Evolutionary conservation across 257 asterid genomes (phyloP).

Genomic region (Solanum chaucha): DNA sequence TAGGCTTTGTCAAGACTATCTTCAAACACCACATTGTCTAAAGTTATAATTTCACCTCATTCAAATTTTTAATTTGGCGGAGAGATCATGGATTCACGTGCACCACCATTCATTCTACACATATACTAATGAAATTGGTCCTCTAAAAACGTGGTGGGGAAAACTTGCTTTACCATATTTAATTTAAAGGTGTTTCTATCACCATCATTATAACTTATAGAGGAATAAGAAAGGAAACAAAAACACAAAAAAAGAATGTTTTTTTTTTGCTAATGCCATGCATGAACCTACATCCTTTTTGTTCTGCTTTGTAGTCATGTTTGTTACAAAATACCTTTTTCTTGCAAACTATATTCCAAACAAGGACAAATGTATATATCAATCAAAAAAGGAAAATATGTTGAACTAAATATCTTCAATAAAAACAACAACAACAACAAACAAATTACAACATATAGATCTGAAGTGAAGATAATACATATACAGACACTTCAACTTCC

Average conservation of each 20-base stretch:
- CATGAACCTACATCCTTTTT: neutral
- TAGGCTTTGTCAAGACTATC: neutral
- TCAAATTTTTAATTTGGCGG: accelerated
- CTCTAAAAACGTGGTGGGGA: neutral
- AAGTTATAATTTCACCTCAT: neutral
- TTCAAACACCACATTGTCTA: neutral
- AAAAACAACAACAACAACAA: neutral
- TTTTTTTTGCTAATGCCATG: neutral
- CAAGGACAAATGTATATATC: neutral
- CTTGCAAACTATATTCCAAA: neutral
- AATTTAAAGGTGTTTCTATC: neutral
- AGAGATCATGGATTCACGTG: neutral
- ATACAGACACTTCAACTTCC: neutral
- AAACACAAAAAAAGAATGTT: neutral
- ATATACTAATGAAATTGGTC: neutral
- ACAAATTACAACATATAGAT: neutral
- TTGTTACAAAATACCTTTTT: neutral
- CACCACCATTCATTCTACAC: neutral
- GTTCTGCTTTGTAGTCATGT: neutral
- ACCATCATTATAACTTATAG: neutral
- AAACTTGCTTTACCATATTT: neutral
- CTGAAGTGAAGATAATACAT: neutral
- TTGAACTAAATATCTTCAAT: neutral
- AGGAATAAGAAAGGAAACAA: neutral
- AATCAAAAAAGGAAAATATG: neutral